phyloP scores from a whole-genome alignment of 2,329 filamentous ascomycete species.

The Botrytis hyacinthi region DNA sequence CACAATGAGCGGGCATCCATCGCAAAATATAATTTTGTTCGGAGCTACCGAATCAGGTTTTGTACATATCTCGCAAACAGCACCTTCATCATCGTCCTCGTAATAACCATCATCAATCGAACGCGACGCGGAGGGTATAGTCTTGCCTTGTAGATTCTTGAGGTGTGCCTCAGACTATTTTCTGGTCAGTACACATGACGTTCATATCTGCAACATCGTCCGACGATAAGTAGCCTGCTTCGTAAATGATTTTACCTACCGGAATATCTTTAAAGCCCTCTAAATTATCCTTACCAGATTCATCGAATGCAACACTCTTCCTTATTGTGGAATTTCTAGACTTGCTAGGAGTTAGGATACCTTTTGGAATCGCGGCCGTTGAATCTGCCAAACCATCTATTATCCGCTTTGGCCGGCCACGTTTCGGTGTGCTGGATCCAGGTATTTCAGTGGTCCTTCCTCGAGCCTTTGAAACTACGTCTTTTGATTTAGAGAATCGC shows the following conservation, averaged over 20 bases:
- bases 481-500: not conserved
- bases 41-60: constrained; percentile 14
- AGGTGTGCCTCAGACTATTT: not conserved
- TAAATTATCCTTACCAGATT: constrained; percentile 43
- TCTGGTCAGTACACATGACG: not conserved
- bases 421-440: constrained; percentile 27
- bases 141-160: not conserved
- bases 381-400: not conserved
- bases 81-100: not conserved
- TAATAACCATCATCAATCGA: not conserved
- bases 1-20: constrained; percentile 15
- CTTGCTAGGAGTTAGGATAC: constrained; percentile 57
- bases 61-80: constrained; percentile 14
- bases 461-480: not conserved
- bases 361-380: constrained; percentile 42
- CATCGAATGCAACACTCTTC: constrained; percentile 57
- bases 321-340: constrained; percentile 41
- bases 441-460: not conserved
- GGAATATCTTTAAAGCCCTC: constrained; percentile 54
- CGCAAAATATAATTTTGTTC: constrained; percentile 18
- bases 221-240: not conserved
- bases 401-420: constrained; percentile 24
- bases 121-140: not conserved
- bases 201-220: not conserved
- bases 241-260: not conserved